Base-by-base conservation (phyloP, 306 rosid genomes). In the Lathyrus oleraceus region DNA sequence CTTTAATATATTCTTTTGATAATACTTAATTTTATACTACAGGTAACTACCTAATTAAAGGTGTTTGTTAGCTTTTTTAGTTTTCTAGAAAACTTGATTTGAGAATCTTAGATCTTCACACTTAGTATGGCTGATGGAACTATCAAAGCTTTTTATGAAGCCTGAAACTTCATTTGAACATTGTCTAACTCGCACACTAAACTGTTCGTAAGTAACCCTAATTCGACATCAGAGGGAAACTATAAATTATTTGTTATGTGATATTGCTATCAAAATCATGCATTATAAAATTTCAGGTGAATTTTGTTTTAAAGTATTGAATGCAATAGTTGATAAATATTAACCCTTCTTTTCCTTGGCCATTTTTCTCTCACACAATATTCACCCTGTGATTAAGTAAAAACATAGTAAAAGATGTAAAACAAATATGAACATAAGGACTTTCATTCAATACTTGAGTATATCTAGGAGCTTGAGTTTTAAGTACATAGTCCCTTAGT, bases 1-100 rank as follows among this genome's bases (percentile, higher is more conserved):
- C 20, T 14, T 47, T 10, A 17, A 32, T 9, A 40, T 49, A 39
- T 30, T 38, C 35, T 40, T 77, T 77, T 69, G 12, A 21, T 61
- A 30, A 14, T 59, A 45, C 67, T 20, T 16, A 49, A 52, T 19
- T 52, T 19, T 12, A 19, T 19, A n/a, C n/a, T n/a, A n/a, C n/a
- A 52, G 58, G 21, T 19, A 1, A 52, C 58, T 9, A 35, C 39
- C 6, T 35, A 7, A 20, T 10, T 52, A 10, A 13, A n/a, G 58
- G 13, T 20, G 8, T 51, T 51, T 51, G 58, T 52, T 19, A 19
- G 57, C 0, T 4, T 51, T 51, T 51, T 16, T 51, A 44, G 49
- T 14, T 44, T 5, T 45, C 16, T 45, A 45, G 51, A 45, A 45
- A 45, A 14, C 16, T 45, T 14, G 49, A 45, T 45, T 45, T 45